Evolutionary conservation across 2,329 filamentous ascomycete species (phyloP), one percentile per base, ranked within the genome.

Genomic region (Claviceps arundinis): DNA sequence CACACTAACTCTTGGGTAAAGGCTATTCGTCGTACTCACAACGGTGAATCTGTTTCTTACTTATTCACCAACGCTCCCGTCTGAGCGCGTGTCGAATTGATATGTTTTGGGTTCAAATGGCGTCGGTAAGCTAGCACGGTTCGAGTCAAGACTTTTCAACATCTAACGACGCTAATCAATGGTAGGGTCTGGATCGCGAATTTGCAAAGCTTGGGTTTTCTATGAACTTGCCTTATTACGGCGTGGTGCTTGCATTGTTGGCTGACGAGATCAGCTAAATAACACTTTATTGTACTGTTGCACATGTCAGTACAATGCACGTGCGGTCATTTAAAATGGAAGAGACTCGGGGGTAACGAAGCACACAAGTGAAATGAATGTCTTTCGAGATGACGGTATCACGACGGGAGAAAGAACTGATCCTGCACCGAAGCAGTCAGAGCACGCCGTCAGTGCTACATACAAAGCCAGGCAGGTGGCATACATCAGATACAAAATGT

Each of bases 21-120:
- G 69, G 82, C 82, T 13, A 85, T 84, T 59, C 73, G 81, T 51
- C 71, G 82, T 61, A 86, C 83, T 19, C 83, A 84, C 66, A 85
- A 85, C 62, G 83, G 73, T 59, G 74, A 77, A 61, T 74, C 73
- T 54, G 82, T 85, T 22, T 83, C 79, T 24, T 85, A 84, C 62
- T 68, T 85, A 50, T 85, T 85, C 68, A 82, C 77, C 56, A 81
- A 85, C 63, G 81, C 80, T 44, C 81, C 81, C 2, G 71, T 75
- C 16, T 75, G 57, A 61, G 44, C 50, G 46, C 22, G 22, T 51
- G 47, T 44, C 16, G 37, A 26, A 34, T 47, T 37, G 7, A 44
- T 37, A 9, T 6, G 37, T 30, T 30, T 22, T 50, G 26, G 26
- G 6, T 41, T 37, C 19, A 30, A 22, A 34, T 38, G 37, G 38